These are phyloP conservation scores for Wickerhamia fluorescens DNA, from an alignment of 805 yeast genomes.

Conservation along the genomic window DNA sequence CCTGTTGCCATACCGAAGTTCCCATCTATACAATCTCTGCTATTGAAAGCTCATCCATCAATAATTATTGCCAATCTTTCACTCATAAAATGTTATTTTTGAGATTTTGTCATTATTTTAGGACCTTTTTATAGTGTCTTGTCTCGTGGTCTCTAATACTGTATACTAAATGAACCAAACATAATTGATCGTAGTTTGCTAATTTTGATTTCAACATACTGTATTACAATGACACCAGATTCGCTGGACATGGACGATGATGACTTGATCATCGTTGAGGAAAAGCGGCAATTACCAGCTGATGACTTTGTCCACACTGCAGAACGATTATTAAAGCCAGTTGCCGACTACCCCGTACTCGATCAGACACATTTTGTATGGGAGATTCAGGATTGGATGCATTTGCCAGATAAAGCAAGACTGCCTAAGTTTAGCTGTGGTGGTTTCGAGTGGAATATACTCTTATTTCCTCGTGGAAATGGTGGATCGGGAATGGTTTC, in stretches of 20 bases:
- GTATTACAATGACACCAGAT: conserved; percentile 1
- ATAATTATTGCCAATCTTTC: too few species aligned
- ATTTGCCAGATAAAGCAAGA: conserved; percentile 39
- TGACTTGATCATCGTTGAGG: conserved; percentile 7
- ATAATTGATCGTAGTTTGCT: too few species aligned
- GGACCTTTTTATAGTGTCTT: too few species aligned
- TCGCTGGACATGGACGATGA: conserved; percentile 6
- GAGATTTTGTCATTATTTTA: too few species aligned
- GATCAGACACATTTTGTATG: conserved; percentile 37
- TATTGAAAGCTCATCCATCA: too few species aligned
- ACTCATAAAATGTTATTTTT: too few species aligned
- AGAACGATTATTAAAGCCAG: conserved; percentile 27
- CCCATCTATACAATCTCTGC: too few species aligned
- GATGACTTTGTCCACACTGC: conserved; percentile 23
- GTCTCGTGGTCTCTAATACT: too few species aligned
- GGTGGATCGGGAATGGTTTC: conserved; percentile 50
- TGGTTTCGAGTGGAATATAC: conserved; percentile 57
- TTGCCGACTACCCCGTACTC: conserved; percentile 33
- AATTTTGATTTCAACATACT: too few species aligned
- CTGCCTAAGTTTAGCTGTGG: conserved; percentile 49
- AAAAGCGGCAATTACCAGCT: too few species aligned
- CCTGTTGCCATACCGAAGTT: too few species aligned
- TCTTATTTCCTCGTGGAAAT: conserved; percentile 76
- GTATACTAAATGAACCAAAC: too few species aligned
- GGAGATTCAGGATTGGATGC: conserved; percentile 45